Conservation (phyloP, 2,329 filamentous ascomycete genomes). For the Berkeleyomyces basicola region DNA sequence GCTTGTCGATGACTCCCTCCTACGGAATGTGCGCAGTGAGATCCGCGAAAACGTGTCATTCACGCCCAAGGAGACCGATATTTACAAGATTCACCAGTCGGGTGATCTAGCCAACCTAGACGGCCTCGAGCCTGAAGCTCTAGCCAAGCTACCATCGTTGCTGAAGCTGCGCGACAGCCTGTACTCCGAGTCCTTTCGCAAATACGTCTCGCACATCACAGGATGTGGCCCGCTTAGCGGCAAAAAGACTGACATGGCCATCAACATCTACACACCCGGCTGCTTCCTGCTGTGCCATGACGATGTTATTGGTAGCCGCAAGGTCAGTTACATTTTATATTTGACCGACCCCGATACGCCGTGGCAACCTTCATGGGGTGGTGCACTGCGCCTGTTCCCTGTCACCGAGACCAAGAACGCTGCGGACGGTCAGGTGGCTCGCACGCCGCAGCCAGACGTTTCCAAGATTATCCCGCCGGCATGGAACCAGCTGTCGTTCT, state of each 20-base stretch:
- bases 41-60: conserved; percentile 85
- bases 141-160: conserved; percentile 77
- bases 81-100: conserved; percentile 98
- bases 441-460: conserved; percentile 63
- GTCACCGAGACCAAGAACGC: conserved; percentile 42
- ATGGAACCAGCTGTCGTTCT: conserved; percentile 97
- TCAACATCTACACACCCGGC: conserved; percentile 94
- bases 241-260: conserved; percentile 95
- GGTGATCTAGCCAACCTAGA: conserved; percentile 94
- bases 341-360: conserved; percentile 79
- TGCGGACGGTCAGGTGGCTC: conserved; percentile 56
- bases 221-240: conserved; percentile 76
- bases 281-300: conserved; percentile 94
- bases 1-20: conserved; percentile 63
- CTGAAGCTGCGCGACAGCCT: conserved; percentile 82
- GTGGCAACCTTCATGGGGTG: conserved; percentile 87
- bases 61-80: conserved; percentile 96
- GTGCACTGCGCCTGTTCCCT: conserved; percentile 76
- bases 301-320: conserved; percentile 93
- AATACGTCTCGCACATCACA: conserved; percentile 76
- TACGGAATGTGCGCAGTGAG: conserved; percentile 75
- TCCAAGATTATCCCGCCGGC: conserved; percentile 76
- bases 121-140: conserved; percentile 71
- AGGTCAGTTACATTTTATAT: conserved; percentile 94
- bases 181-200: conserved; percentile 77